Base-by-base conservation (phyloP, 306 rosid genomes). In the Luffa aegyptiaca region DNA sequence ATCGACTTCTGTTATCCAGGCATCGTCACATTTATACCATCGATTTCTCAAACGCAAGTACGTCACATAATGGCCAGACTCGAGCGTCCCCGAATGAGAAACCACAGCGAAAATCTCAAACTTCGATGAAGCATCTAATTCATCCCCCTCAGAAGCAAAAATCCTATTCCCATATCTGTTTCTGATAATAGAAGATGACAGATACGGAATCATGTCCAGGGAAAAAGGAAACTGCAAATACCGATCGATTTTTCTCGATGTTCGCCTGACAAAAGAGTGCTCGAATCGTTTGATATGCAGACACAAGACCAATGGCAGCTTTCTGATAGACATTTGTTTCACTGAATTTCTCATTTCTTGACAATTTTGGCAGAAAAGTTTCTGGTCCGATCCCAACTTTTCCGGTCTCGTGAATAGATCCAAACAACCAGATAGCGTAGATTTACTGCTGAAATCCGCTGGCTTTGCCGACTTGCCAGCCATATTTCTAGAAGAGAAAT, bases 371-470 rank as follows among this genome's bases (percentile, higher is more conserved):
- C 98, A 93, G 84, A 84, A 92, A 51, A 91, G 90, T 81, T 93
- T 93, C 90, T 92, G 98, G 85, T 93, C 98, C 8, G 98, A 86
- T 17, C 98, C 98, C 88, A 93, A 89, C 90, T 92, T 91, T 83
- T 93, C 98, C 8, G 93, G 97, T 81, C 86, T 84, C 5, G 98
- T 93, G 81, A 91, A 93, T 86, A 88, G 87, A 75, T 92, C 97
- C 79, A 93, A 89, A 86, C 98, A 93, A 78, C 98, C 91, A 0
- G 80, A 72, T 70, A 93, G 93, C 5, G 92, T 89, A 16, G 92
- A 92, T 79, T 80, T 68, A 78, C 82, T 83, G 44, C 81, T 85
- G 75, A 81, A 81, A 69, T 80, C 91, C 61, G 79, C 81, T 37
- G 57, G 66, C 85, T 90, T 92, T 37, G 37, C 53, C n/a, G 79